These are phyloP conservation scores for Camellia sinensis DNA, from an alignment of 148 eudicot species.

Conservation along the genomic window DNA sequence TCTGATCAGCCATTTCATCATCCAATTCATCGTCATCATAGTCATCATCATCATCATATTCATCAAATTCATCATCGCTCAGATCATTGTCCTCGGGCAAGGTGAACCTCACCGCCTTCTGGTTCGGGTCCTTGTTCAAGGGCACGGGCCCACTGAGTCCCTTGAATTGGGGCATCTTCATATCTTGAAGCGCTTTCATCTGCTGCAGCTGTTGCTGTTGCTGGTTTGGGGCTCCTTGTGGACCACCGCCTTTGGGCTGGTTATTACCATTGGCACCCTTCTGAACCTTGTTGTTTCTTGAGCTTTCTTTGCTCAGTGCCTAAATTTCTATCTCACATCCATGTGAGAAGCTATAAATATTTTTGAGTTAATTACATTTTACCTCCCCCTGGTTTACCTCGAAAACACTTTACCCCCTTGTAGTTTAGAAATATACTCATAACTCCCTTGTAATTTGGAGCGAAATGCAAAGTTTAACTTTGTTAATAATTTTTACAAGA, in stretches of 20 bases:
- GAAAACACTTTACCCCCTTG: too few species aligned
- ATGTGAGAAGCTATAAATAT: too few species aligned
- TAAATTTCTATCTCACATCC: too few species aligned
- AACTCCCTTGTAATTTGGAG: too few species aligned
- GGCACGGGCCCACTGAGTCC: conserved; percentile 35
- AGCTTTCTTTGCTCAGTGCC: too few species aligned
- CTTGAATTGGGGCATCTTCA: conserved; percentile 45
- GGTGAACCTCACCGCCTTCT: conserved; percentile 36
- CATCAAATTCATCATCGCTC: conserved; percentile 29
- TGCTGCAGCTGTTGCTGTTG: conserved; percentile 19
- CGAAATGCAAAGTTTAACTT: too few species aligned
- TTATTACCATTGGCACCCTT: conserved; percentile 31
- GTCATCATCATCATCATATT: conserved; percentile 19
- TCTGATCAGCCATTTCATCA: conserved; percentile 42
- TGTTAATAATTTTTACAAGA: too few species aligned
- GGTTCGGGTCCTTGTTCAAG: conserved; percentile 14
- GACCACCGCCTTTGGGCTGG: conserved; percentile 29
- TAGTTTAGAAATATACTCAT: too few species aligned
- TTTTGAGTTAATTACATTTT: too few species aligned
- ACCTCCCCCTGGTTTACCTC: too few species aligned
- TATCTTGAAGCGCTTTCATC: conserved; percentile 45
- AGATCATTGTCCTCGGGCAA: conserved; percentile 40
- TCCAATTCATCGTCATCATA: conserved; percentile 36
- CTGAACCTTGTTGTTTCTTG: too few species aligned
- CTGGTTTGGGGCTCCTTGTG: conserved; percentile 25